Evolutionary conservation across 345 rosid species (phyloP).

Genomic region (Euphorbia lathyris): DNA sequence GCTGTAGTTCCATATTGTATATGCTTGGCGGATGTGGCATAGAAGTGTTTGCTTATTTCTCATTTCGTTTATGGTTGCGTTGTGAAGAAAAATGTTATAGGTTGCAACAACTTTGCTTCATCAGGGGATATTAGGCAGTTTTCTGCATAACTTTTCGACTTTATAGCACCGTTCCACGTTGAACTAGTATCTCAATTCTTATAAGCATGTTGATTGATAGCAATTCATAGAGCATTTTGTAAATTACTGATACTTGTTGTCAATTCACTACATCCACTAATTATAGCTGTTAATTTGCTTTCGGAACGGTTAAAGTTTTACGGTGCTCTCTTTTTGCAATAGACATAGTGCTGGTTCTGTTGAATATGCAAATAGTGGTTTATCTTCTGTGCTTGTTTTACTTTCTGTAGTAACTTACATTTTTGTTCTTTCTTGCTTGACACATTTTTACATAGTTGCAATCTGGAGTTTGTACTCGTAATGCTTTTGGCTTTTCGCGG

Average conservation of each 20-base stretch:
- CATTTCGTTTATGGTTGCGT: neutral
- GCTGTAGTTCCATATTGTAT: constrained; percentile 16
- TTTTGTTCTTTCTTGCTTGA: neutral
- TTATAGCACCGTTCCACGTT: neutral
- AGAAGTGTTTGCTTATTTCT: neutral
- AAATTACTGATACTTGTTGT: neutral
- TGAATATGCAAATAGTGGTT: neutral
- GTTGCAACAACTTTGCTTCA: neutral
- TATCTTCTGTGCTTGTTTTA: neutral
- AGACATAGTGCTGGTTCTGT: neutral
- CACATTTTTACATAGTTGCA: neutral
- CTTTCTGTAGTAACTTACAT: neutral
- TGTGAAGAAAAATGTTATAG: neutral
- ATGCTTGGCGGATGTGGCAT: neutral
- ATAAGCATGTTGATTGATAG: neutral
- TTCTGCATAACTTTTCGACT: neutral
- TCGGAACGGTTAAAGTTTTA: neutral
- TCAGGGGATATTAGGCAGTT: no score
- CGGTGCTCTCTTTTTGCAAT: neutral
- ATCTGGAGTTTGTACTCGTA: neutral
- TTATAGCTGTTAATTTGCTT: neutral
- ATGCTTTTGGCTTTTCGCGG: neutral
- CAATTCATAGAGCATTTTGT: neutral
- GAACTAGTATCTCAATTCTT: neutral
- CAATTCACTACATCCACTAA: neutral